Evolutionary conservation across 2,329 filamentous ascomycete species (phyloP), one percentile per base, ranked within the genome.

Genomic region (Nemania sp.): DNA sequence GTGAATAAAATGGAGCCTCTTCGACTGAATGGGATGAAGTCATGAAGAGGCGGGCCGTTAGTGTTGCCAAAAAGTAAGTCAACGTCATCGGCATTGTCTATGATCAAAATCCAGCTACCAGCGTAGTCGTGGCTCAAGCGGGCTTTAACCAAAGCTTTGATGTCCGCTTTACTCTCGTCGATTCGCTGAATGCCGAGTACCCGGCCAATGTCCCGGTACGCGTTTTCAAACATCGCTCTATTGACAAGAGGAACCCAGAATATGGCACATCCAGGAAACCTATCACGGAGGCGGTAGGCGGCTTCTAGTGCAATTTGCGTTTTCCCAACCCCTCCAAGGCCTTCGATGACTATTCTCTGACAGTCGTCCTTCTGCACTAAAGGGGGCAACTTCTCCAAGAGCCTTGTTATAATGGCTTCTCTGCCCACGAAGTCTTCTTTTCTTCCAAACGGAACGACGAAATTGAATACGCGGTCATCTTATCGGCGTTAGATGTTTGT

Each of bases 291-390:
- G 3, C 20, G 58, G 13, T 53, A 53, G 29, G 47, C 32, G 32
- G 47, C 32, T 27, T 61, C 47, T 45, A 61, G 45, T 3, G 58
- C 58, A 45, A 61, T n/a, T 27, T 61, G 43, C 4, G 43, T 59
- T 15, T 49, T 59, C 15, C 56, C 43, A 18, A 49, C 29, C 8
- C 56, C 56, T 10, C 41, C 56, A 15, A 35, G 41, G 8, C 56
- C 56, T 13, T 49, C 26, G 56, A 59, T 5, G 8, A n/a, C 56
- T 15, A 20, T 45, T 5, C 54, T 35, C 35, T 43, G 38, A 18
- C 54, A 57, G 54, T 57, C 54, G 38, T 57, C 20, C 18, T 26
- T 1, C 3, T 41, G 15, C 2, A 22, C 22, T 10, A 4, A 27
- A 1, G 52, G 61, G 1, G 52, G 60, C 2, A 51, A 22, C 15